A percentile compares a stretch with the other conserved stretches of the same genome.
These are phyloP conservation scores for Sicyos edulis DNA, from an alignment of 306 rosid genomes.

Conservation along the genomic window DNA sequence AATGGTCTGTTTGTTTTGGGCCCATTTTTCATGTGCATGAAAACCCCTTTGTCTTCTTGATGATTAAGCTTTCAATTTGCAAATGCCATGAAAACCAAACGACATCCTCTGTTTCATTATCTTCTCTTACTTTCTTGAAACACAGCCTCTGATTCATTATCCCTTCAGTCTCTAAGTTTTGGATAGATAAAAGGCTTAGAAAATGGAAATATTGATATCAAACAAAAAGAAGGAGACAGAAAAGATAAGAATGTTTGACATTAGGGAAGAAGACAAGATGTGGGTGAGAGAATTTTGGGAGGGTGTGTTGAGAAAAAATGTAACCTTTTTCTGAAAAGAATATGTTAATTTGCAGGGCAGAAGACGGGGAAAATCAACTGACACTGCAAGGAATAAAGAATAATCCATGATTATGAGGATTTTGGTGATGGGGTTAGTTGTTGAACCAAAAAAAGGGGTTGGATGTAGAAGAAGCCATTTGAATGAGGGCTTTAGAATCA, in stretches of 20 bases:
- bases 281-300: neutral
- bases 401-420: neutral
- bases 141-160: conserved; percentile 15
- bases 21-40: conserved; percentile 5
- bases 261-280: conserved; percentile 17
- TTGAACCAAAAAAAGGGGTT: neutral
- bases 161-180: conserved; percentile 3
- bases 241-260: conserved; percentile 15
- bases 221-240: neutral
- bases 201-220: neutral
- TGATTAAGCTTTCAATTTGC: neutral
- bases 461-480: conserved; percentile 12
- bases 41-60: conserved; percentile 13
- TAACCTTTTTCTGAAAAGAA: neutral
- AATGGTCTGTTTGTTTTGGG: neutral
- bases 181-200: conserved; percentile 4
- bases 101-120: conserved; percentile 9
- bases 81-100: conserved; percentile 3
- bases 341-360: neutral
- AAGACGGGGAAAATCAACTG: neutral
- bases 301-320: neutral
- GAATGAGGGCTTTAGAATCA: neutral
- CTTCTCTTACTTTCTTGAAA: conserved; percentile 8
- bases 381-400: neutral
- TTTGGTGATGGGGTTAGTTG: neutral